Base-by-base conservation (phyloP, 2,329 filamentous ascomycete genomes). In the Fusarium mangiferae region DNA sequence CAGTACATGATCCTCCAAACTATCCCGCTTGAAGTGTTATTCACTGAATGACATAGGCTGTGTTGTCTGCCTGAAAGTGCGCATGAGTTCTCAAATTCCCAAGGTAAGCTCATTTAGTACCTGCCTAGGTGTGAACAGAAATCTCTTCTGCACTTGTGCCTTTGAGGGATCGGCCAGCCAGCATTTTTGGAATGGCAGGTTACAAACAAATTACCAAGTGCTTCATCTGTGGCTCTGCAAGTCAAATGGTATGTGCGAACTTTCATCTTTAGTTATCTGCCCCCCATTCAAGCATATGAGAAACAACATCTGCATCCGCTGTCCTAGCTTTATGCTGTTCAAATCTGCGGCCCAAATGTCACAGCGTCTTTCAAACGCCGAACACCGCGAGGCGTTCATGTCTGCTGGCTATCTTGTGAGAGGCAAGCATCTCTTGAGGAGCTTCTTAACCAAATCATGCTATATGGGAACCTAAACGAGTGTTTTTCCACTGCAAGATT, bases 21-120 rank as follows among this genome's bases (percentile, higher is more conserved):
- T 66, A 51, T 38, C 38, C 39, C n/a, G n/a, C 39, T 28, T 46
- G 36, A 30, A 51, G 64, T 72, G 44, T 49, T 54, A 44, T 63
- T 58, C 36, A 49, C 62, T 67, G 60, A 60, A 64, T 67, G 70
- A 67, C 75, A 57, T 20, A 51, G 22, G 51, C n/a, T 51, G 66
- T 39, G 35, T 36, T 56, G 64, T 73, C 71, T 62, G 66, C 56
- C 62, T 62, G 64, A 46, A 75, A 70, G 57, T 64, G 74, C 79
- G 74, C 66, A 80, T 80, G 79, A 80, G 77, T 80, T 73, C 79
- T 62, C 79, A 80, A 80, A 75, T 79, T 57, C 74, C 78, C 54
- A 80, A 80, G 79, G 79, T 80, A 70, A 66, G 70, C 62, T 68
- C 20, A 30, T 30, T n/a, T 57, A 33, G 57, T 69, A 41, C 45